Evolutionary conservation across 2,329 filamentous ascomycete genomes (phyloP), one percentile per base, ranked within the genome.

Genomic region (Aureobasidium sp.): DNA sequence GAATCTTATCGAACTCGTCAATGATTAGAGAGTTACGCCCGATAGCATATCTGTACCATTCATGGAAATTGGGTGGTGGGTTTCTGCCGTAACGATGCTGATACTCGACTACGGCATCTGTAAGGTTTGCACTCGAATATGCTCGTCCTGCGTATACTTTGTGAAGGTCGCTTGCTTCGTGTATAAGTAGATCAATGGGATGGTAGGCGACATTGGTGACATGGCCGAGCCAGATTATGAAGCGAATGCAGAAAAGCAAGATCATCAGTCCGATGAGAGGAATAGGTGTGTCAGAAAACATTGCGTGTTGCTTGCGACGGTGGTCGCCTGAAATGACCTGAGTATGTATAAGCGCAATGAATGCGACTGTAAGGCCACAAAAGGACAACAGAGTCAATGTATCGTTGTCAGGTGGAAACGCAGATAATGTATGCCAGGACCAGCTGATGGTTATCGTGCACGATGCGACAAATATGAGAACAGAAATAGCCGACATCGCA

Each of bases 1-100:
- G 72, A 17, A 87, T 84, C 65, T 80, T 82, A 70, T 86, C 82
- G 64, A 80, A 86, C 65, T 85, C 81, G 64, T 87, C 84, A 53
- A 86, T 81, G 9, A 86, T 71, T 5, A 79, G 69, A 0, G 82
- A 81, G 15, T 77, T 79, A 42, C 78, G 78, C 7, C 71, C 76
- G 5, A 73, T 78, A 1, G 84, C 83, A 69, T 80, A 86, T 41
- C 78, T 70, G 67, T 82, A 85, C 84, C 84, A 86, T 62, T 78
- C 73, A 64, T 85, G 81, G 65, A 86, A 87, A 13, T 79, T 79
- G 10, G 84, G 83, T 29, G 84, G 84, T 1, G 84, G 84, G 64
- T 79, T 75, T 59, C 80, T 78, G 2, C 74, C 70, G 67, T 86
- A 84, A 64, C 82, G 77, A 55, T 73, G 70, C 47, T 74, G 76